phyloP scores from a whole-genome alignment of 352 stramenopile genomes.

The Pythium oligandrum region DNA sequence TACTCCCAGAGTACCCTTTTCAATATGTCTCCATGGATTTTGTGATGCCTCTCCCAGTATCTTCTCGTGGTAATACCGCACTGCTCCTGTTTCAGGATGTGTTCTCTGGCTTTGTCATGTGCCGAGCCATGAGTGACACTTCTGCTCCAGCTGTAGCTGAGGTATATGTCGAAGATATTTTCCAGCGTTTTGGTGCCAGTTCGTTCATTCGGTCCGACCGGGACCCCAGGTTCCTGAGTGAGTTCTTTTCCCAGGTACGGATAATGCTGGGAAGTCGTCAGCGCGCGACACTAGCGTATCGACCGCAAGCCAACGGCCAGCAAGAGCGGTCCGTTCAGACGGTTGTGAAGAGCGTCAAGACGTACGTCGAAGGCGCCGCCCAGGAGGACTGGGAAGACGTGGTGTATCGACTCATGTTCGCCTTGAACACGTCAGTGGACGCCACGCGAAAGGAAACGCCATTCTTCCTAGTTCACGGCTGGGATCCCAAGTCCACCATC shows the following conservation, averaged over 20 bases:
- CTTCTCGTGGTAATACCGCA: constrained; percentile 8
- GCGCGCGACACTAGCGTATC: constrained; percentile 25
- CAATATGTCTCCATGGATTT: constrained; percentile 23
- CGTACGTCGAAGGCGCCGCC: constrained; percentile 15
- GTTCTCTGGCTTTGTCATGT: constrained; percentile 20
- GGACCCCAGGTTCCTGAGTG: constrained; percentile 26
- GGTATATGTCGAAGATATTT: constrained; percentile 21
- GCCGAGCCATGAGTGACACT: constrained; percentile 8
- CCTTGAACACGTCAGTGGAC: constrained; percentile 9
- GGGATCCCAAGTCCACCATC: constrained; percentile 6
- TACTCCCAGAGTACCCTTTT: constrained; percentile 13
- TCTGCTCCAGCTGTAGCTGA: constrained; percentile 13
- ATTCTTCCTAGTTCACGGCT: not conserved
- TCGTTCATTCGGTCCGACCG: constrained; percentile 18
- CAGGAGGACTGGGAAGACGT: constrained; percentile 31
- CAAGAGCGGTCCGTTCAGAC: constrained; percentile 28
- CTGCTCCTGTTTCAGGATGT: constrained; percentile 23
- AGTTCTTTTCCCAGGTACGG: constrained; percentile 20
- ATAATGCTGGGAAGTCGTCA: constrained; percentile 18
- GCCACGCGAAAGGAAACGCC: not conserved
- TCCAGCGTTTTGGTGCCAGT: constrained; percentile 19
- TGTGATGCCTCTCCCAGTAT: constrained; percentile 10
- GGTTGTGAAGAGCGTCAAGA: constrained; percentile 14
- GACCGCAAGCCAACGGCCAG: constrained; percentile 28
- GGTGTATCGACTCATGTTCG: constrained; percentile 19